These are phyloP conservation scores for Lentithecium fluviatile DNA, from an alignment of 495 filamentous ascomycete species.

Conservation along the genomic window DNA sequence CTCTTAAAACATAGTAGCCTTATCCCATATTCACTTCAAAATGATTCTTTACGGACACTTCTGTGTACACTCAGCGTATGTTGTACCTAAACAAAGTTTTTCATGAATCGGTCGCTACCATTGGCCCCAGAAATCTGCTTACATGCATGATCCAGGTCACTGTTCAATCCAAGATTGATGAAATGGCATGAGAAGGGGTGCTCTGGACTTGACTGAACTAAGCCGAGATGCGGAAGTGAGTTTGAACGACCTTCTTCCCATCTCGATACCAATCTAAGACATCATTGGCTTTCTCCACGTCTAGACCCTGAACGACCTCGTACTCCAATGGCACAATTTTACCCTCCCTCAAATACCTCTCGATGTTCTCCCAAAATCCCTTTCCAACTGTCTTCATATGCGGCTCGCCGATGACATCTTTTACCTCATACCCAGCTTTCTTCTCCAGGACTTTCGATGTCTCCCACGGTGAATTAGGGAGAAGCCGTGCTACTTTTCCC, in stretches of 20 bases:
- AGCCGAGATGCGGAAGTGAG: background rate
- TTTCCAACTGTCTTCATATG: conserved; percentile 4
- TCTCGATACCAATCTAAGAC: conserved; percentile 8
- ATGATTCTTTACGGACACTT: no score
- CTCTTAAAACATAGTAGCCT: no score
- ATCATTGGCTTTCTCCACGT: conserved; percentile 23
- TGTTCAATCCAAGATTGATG: no score
- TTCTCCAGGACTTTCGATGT: conserved; percentile 25
- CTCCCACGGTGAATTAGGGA: conserved; percentile 29
- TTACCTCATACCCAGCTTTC: conserved; percentile 35
- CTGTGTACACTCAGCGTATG: no score
- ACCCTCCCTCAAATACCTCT: conserved; percentile 34
- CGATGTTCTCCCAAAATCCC: conserved; percentile 34
- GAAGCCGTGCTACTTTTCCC: conserved; percentile 37
- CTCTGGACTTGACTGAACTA: background rate
- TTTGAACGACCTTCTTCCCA: background rate
- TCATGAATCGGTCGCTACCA: no score
- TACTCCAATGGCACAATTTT: conserved; percentile 27
- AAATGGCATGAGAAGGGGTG: no score
- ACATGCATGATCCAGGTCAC: no score
- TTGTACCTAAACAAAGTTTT: no score
- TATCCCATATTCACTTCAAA: no score
- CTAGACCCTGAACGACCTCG: conserved; percentile 20
- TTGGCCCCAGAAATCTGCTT: no score
- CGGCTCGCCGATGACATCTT: conserved; percentile 6